These are phyloP conservation scores for Fagopyrum homotropicum DNA, from an alignment of 148 eudicot genomes.

Conservation along the genomic window DNA sequence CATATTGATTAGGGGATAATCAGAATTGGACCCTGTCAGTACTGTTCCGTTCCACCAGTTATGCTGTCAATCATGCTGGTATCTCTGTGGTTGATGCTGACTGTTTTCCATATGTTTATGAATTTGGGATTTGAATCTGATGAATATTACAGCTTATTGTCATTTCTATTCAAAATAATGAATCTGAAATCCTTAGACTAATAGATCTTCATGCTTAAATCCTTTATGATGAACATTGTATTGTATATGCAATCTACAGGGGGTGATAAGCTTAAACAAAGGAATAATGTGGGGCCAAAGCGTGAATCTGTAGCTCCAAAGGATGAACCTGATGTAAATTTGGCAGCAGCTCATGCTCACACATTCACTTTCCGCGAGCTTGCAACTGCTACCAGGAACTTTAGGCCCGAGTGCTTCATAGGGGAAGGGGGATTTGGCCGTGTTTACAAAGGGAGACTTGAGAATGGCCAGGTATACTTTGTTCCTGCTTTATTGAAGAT, in stretches of 20 bases:
- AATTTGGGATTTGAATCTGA: neutral
- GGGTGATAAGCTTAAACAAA: conserved; percentile 52
- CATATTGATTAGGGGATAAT: neutral
- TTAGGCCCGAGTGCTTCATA: conserved; percentile 63
- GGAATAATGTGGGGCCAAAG: conserved; percentile 44
- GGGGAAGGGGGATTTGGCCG: conserved; percentile 98
- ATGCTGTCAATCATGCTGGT: neutral
- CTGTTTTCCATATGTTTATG: neutral
- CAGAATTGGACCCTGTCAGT: neutral
- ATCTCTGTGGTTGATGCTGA: neutral
- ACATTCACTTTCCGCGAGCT: conserved; percentile 86
- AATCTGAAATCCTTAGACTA: neutral
- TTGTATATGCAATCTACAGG: conserved; percentile 34
- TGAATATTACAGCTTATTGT: neutral
- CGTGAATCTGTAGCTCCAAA: conserved; percentile 38
- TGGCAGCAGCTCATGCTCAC: conserved; percentile 44
- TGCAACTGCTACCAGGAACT: conserved; percentile 75
- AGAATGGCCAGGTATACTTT: conserved; percentile 54
- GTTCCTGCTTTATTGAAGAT: neutral
- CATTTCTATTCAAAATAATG: neutral
- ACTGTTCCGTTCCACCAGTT: neutral
- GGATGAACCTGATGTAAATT: conserved; percentile 37
- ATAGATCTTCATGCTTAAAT: neutral
- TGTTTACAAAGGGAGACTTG: conserved; percentile 74
- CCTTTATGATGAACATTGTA: neutral